Base-by-base conservation (phyloP, 371 early-diverging fungal genomes). In the Mortierella sp. region DNA sequence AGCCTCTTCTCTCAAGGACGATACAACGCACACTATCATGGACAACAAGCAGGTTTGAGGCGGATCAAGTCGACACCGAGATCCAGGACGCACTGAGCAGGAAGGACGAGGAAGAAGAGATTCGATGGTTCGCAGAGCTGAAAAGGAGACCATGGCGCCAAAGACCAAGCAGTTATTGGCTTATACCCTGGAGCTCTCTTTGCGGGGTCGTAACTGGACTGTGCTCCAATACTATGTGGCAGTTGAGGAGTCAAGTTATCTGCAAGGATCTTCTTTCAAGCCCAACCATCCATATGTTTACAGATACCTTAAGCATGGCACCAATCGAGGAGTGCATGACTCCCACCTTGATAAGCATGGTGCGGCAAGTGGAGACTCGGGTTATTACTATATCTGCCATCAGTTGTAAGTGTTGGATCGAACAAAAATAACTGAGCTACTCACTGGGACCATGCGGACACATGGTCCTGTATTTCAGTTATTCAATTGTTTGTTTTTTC, bases 141-240 rank as follows among this genome's bases (percentile, higher is more conserved):
- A 54, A 54, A 14, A 21, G 24, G 2, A 13, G 71, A 16, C 78
- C 75, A 31, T 82, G 82, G 82, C 73, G 50, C 38, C 60, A n/a
- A 3, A 68, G 82, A 3, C 76, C 82, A 16, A 72, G 75, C 14
- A 44, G 65, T 31, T 72, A 54, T 14, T 82, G 82, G 82, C 34
- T 78, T 47, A 65, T 72, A 47, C 78, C 75, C 5, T 47, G 78
- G 14, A 7, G 75, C 6, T 9, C 60, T 60, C 14, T 71, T 5
- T 13, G 74, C 3, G 74, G 72, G 19, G 21, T 65, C 19, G n/a
- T 63, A 16, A n/a, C 65, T 8, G 70, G 68, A 7, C 21, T 72
- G 10, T 57, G 75, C 11, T 44, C 16, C 13, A 70, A 68, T 1
- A 70, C 82, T 5, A 13, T 50, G 1, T 68, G 63, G 48, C 79